phyloP scores from a whole-genome alignment of 1,284 basidiomycete genomes.

The Tremellales sp. region DNA sequence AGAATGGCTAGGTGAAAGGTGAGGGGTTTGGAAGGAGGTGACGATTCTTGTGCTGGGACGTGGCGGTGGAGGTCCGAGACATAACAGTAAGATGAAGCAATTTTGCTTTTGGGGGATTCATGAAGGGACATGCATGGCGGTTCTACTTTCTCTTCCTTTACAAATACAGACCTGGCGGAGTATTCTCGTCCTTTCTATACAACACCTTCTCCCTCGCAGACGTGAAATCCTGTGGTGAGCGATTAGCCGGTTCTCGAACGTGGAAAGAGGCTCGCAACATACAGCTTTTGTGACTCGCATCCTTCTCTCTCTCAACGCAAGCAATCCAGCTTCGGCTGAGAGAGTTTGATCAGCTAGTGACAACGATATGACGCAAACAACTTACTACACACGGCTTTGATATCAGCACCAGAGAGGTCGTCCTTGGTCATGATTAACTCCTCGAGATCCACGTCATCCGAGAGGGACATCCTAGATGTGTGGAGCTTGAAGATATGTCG shows the following conservation, averaged over 20 bases:
- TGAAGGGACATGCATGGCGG: constrained; percentile 2
- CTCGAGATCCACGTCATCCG: constrained; percentile 89
- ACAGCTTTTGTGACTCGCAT: constrained; percentile 90
- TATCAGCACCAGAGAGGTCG: constrained; percentile 93
- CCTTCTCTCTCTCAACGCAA: constrained; percentile 88
- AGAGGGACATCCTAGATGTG: constrained; percentile 91
- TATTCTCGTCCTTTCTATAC: constrained; percentile 91
- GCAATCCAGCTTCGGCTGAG: constrained; percentile 80
- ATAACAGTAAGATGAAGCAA: too few relatives aligned
- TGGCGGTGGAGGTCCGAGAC: constrained; percentile 3
- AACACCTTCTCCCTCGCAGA: constrained; percentile 84
- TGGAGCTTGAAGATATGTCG: constrained; percentile 98
- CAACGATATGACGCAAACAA: constrained; percentile 13
- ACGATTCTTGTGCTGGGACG: too few relatives aligned
- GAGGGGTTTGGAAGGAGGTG: too few relatives aligned
- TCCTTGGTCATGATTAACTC: constrained; percentile 96
- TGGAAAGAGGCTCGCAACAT: constrained; percentile 10
- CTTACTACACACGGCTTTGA: constrained; percentile 85
- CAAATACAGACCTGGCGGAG: constrained; percentile 42
- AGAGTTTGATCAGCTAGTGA: not conserved
- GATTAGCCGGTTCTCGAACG: constrained; percentile 2
- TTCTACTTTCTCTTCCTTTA: constrained; percentile 8
- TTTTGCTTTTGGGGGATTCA: not conserved
- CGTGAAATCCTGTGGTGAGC: constrained; percentile 61
- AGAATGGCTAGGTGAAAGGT: too few relatives aligned